Base-by-base conservation (phyloP, 306 rosid species). In the Delonix regia region DNA sequence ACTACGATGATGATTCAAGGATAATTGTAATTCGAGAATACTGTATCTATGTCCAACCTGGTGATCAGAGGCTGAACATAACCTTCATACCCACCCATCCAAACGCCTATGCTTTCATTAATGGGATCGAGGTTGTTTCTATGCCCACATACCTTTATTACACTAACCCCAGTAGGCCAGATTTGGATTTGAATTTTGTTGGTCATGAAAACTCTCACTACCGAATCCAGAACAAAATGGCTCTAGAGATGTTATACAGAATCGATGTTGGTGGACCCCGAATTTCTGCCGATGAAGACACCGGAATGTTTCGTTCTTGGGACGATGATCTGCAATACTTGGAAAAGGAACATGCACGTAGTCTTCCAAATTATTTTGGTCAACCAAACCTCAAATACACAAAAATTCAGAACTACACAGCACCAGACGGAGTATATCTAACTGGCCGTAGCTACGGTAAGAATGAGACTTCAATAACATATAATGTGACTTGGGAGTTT, bases 101-200 rank as follows among this genome's bases (percentile, higher is more conserved):
- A 0, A 81, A 78, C 3, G 62, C 83, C 0, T 78, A 76, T 16
- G 92, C 87, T 52, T 89, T 89, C 28, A 44, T 88, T 60, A 88
- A 88, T 9, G 90, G 88, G 11, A 91, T 91, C 3, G 96, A 91
- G 59, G 56, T 91, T 0, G 78, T 91, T 4, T 88, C 93, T 0
- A 89, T 91, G 91, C 93, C 96, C 4, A 0, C 82, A 1, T 12
- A 68, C 21, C 88, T 91, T 3, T 91, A 87, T 66, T 85, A 3
- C 85, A 71, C 25, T 6, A 1, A 74, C 10, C 36, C 15, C 0
- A 1, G 0, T 0, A 3, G 38, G 3, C n/a, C 1, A 6, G 47
- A 12, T 6, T 39, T 39, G 11, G 11, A 7, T 39, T 39, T 39
- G 11, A 1, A 7, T 39, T 7, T 39, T 39, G 44, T 39, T 39